Evolutionary conservation across 129 eudicot genomes (phyloP).

Genomic region (Saussurea involucrata): DNA sequence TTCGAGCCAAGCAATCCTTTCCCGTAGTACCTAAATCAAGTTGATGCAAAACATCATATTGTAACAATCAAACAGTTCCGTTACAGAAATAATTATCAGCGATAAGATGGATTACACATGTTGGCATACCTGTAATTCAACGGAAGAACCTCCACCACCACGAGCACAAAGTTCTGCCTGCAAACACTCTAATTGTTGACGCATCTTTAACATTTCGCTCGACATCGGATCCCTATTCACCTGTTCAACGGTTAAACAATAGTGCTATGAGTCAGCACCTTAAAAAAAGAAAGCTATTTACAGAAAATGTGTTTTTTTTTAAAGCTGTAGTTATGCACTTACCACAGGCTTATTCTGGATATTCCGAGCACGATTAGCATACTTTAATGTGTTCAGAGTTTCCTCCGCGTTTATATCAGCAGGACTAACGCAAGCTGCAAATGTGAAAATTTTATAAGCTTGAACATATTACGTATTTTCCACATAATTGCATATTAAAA

Average conservation of each 20-base stretch:
- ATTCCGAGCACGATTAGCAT: constrained; percentile 99
- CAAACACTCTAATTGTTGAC: constrained; percentile 90
- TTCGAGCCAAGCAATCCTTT: constrained; percentile 91
- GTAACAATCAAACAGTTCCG: background rate
- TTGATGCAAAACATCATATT: background rate
- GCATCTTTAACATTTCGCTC: constrained; percentile 92
- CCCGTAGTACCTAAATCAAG: constrained; percentile 55
- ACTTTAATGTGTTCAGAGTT: constrained; percentile 95
- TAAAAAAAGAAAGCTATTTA: background rate
- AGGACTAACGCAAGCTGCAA: constrained; percentile 96
- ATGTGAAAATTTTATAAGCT: background rate
- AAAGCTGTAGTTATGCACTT: constrained; percentile 25
- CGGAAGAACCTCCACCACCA: constrained; percentile 81
- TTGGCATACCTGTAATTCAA: constrained; percentile 71
- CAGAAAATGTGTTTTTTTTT: background rate
- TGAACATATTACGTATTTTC: background rate
- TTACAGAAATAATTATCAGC: background rate
- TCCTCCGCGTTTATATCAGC: constrained; percentile 99
- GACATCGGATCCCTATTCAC: constrained; percentile 94
- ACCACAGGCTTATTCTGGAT: constrained; percentile 98
- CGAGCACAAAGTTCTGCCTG: constrained; percentile 99
- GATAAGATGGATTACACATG: background rate
- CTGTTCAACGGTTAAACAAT: constrained; percentile 23
- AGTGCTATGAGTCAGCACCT: background rate
- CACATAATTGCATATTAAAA: background rate